Percentiles rank a stretch among this genome's conserved stretches.
Conservation (phyloP, 768 basidiomycete species). For the Sporobolomyces pararoseus region DNA sequence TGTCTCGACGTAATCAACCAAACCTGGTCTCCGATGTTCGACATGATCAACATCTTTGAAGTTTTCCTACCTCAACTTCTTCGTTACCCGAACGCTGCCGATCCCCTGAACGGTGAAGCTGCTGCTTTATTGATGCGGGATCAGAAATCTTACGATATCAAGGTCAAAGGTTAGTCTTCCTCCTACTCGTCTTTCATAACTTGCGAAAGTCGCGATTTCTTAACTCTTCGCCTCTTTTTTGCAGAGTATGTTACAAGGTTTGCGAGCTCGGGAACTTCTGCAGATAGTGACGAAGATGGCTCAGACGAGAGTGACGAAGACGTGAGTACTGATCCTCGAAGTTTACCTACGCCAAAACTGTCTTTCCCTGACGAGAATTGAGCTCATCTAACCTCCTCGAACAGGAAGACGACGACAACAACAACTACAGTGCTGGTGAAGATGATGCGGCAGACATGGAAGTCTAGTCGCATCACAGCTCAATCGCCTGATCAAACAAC, state of each 20-base stretch:
- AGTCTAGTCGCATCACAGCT: slow-evolving; percentile 4
- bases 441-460: slow-evolving; percentile 54
- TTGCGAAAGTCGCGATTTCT: background rate
- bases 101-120: slow-evolving; percentile 96
- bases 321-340: slow-evolving; percentile 4
- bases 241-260: slow-evolving; percentile 92
- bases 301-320: slow-evolving; percentile 61
- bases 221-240: background rate
- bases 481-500: too few relatives aligned
- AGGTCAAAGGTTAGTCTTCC: slow-evolving; percentile 69
- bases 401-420: slow-evolving; percentile 76
- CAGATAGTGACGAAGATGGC: slow-evolving; percentile 64
- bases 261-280: slow-evolving; percentile 84
- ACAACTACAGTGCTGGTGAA: slow-evolving; percentile 62
- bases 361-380: too few relatives aligned
- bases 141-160: slow-evolving; percentile 88
- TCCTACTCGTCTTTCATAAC: background rate
- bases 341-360: too few relatives aligned
- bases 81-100: slow-evolving; percentile 96
- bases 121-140: slow-evolving; percentile 96
- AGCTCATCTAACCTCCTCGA: too few relatives aligned
- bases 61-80: slow-evolving; percentile 94
- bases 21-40: slow-evolving; percentile 99
- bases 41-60: slow-evolving; percentile 99
- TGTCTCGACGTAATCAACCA: slow-evolving; percentile 99